Conservation (phyloP, 345 rosid species). For the Citrus cavaleriei region DNA sequence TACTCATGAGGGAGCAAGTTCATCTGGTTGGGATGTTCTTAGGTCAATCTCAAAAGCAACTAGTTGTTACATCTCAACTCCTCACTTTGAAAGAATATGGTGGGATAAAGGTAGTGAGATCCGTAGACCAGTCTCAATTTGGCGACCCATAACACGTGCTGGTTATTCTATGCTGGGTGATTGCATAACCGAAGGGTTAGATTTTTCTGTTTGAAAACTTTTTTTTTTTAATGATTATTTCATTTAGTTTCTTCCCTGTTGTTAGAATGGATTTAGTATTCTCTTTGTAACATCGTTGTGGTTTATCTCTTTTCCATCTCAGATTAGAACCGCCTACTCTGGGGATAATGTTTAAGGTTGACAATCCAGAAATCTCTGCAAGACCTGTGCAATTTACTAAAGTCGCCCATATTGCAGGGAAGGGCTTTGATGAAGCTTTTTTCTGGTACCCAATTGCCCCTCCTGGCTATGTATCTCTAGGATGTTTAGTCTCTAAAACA, state of each 20-base stretch:
- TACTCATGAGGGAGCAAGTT: constrained; percentile 41
- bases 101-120: constrained; percentile 95
- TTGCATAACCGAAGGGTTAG: constrained; percentile 95
- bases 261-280: background rate
- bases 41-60: constrained; percentile 72
- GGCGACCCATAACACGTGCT: constrained; percentile 81
- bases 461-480: constrained; percentile 90
- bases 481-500: constrained; percentile 77
- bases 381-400: constrained; percentile 86
- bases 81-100: constrained; percentile 96
- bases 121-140: constrained; percentile 83
- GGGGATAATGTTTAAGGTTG: constrained; percentile 77
- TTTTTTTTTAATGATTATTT: background rate
- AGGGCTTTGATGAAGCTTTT: constrained; percentile 84
- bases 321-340: constrained; percentile 93
- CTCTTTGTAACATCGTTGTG: constrained; percentile 12
- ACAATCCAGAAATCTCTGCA: constrained; percentile 74
- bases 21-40: constrained; percentile 83
- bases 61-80: constrained; percentile 65
- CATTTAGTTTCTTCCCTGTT: background rate
- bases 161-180: constrained; percentile 86
- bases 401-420: constrained; percentile 80
- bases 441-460: constrained; percentile 99
- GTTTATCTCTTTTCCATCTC: constrained; percentile 26
- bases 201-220: constrained; percentile 3